A percentile compares a stretch with the other conserved stretches of the same genome.
phyloP scores from a whole-genome alignment of 2,329 filamentous ascomycete genomes.

The Akanthomyces muscarius region DNA sequence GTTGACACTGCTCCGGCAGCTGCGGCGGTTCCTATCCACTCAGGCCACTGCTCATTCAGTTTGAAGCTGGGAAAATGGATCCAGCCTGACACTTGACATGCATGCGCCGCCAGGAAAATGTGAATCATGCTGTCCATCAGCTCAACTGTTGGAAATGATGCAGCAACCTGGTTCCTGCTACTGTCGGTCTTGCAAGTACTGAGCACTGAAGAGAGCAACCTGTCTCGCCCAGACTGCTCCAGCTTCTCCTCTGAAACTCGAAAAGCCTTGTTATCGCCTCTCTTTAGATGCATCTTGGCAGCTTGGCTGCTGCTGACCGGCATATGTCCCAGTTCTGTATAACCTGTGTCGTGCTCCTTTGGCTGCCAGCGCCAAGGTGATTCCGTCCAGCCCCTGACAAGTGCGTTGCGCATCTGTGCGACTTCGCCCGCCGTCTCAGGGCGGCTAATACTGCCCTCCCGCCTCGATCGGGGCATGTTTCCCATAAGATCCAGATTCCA shows the following conservation, averaged over 20 bases:
- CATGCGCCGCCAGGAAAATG: slow-evolving; percentile 54
- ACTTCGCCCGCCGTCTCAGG: slow-evolving; percentile 41
- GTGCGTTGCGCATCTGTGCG: slow-evolving; percentile 42
- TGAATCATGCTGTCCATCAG: slow-evolving; percentile 59
- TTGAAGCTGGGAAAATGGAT: slow-evolving; percentile 59
- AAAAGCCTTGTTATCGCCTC: slow-evolving; percentile 33
- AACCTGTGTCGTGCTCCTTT: slow-evolving; percentile 40
- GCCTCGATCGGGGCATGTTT: slow-evolving; percentile 14
- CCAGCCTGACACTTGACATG: slow-evolving; percentile 54
- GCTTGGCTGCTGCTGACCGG: slow-evolving; percentile 40
- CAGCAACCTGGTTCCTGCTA: slow-evolving; percentile 49
- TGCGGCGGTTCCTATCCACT: slow-evolving; percentile 57
- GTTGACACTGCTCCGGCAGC: slow-evolving; percentile 58
- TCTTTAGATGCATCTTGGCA: slow-evolving; percentile 36
- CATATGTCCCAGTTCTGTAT: slow-evolving; percentile 42
- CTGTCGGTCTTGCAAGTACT: slow-evolving; percentile 50
- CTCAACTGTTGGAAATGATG: slow-evolving; percentile 59
- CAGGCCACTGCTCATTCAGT: slow-evolving; percentile 51
- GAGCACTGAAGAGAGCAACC: slow-evolving; percentile 60
- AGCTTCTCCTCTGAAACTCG: slow-evolving; percentile 42
- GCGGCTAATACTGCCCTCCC: slow-evolving; percentile 22
- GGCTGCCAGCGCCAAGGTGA: slow-evolving; percentile 51
- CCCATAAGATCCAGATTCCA: slow-evolving; percentile 42
- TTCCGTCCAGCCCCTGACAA: slow-evolving; percentile 47
- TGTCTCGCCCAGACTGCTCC: slow-evolving; percentile 51